These are phyloP conservation scores for Neofusicoccum laricinum DNA, from an alignment of 2,329 filamentous ascomycete species.

Conservation along the genomic window DNA sequence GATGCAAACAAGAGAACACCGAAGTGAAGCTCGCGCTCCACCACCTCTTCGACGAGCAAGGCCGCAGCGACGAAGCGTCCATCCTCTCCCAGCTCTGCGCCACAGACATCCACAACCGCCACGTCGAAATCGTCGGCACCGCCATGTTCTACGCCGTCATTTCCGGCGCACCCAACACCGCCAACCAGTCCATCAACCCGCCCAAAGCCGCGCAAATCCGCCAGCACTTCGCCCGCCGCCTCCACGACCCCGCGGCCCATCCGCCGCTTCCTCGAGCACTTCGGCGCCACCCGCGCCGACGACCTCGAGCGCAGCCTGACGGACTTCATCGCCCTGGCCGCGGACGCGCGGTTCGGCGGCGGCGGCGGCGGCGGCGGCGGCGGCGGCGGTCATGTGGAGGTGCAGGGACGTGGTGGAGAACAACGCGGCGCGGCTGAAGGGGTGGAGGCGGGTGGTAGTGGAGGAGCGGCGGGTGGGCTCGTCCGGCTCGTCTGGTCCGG, in stretches of 20 bases:
- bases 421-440: conserved; percentile 20
- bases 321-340: conserved; percentile 16
- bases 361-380: conserved; percentile 1
- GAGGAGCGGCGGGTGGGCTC: background rate
- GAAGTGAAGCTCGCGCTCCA: background rate
- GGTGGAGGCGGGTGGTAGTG: conserved; percentile 10
- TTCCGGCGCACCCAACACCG: background rate
- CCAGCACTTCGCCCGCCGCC: background rate
- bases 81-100: conserved; percentile 16
- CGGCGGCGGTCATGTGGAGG: conserved; percentile 8
- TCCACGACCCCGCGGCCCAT: background rate
- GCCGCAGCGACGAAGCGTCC: background rate
- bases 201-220: background rate
- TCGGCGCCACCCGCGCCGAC: conserved; percentile 16
- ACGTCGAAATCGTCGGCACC: conserved; percentile 17
- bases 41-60: background rate
- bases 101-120: conserved; percentile 14
- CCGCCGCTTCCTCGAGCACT: conserved; percentile 16
- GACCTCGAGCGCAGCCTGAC: conserved; percentile 14
- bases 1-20: background rate
- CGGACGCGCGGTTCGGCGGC: conserved; percentile 6
- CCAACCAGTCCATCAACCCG: background rate
- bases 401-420: conserved; percentile 20
- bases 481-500: background rate
- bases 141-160: conserved; percentile 20